These are phyloP conservation scores for Sporisorium exsertum DNA, from an alignment of 1,284 basidiomycete species.

Conservation along the genomic window DNA sequence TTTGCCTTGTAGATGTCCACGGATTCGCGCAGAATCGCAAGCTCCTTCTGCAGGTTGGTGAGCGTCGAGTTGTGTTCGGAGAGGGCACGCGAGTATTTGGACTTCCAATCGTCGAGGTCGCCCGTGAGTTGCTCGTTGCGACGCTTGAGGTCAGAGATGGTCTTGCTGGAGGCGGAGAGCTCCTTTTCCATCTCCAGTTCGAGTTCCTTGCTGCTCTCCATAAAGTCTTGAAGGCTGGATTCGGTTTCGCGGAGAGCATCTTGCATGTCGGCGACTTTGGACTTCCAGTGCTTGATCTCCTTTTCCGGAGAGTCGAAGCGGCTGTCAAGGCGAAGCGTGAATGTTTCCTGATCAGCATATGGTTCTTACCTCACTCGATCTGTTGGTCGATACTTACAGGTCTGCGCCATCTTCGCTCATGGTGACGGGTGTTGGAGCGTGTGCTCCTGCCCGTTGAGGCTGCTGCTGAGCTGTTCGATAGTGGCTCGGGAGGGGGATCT, in stretches of 20 bases:
- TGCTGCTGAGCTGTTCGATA: slow-evolving; percentile 1
- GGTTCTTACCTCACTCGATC: not conserved
- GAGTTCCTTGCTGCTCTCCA: slow-evolving; percentile 65
- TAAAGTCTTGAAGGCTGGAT: slow-evolving; percentile 62
- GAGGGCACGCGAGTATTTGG: slow-evolving; percentile 63
- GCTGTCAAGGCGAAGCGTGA: slow-evolving; percentile 1
- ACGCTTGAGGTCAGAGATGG: slow-evolving; percentile 48
- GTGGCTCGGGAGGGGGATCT: not conserved
- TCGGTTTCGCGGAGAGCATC: slow-evolving; percentile 62
- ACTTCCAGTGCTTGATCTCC: slow-evolving; percentile 62
- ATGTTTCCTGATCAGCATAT: slow-evolving; percentile 1
- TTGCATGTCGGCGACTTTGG: slow-evolving; percentile 59
- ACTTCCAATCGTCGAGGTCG: slow-evolving; percentile 66
- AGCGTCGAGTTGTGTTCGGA: slow-evolving; percentile 62
- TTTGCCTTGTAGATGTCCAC: slow-evolving; percentile 66
- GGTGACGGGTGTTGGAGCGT: slow-evolving; percentile 21
- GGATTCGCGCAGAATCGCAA: slow-evolving; percentile 54
- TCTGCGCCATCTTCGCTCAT: slow-evolving; percentile 49
- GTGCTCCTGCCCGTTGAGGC: slow-evolving; percentile 17
- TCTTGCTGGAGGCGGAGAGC: slow-evolving; percentile 47
- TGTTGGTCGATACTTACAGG: slow-evolving; percentile 18
- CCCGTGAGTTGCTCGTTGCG: slow-evolving; percentile 57
- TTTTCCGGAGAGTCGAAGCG: slow-evolving; percentile 57
- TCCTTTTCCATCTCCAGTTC: slow-evolving; percentile 67
- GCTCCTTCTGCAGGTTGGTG: slow-evolving; percentile 59